Conservation (phyloP, 768 basidiomycete species). For the Rubroboletus pulcherrimus region DNA sequence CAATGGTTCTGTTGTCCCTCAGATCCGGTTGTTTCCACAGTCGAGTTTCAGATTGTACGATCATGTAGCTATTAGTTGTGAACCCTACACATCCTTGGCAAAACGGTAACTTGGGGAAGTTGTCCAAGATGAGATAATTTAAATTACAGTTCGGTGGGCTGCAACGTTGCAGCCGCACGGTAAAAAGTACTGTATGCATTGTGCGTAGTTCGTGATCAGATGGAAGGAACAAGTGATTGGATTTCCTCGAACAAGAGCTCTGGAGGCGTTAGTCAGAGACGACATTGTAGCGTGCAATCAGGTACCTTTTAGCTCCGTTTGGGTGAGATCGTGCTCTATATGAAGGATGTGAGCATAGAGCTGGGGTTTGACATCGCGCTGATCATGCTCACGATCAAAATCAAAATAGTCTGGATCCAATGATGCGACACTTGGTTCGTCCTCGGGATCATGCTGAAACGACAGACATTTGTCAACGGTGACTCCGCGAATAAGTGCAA, state of each 20-base stretch:
- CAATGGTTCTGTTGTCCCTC: slow-evolving; percentile 2
- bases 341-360: slow-evolving; percentile 7
- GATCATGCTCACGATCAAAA: slow-evolving; percentile 64
- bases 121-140: background rate
- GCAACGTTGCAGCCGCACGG: background rate
- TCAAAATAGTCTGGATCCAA: slow-evolving; percentile 86
- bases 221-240: slow-evolving; percentile 64
- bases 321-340: slow-evolving; percentile 61
- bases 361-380: background rate
- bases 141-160: background rate
- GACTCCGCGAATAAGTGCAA: background rate
- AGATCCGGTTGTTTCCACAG: background rate
- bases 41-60: slow-evolving; percentile 13
- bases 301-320: slow-evolving; percentile 65
- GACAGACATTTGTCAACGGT: slow-evolving; percentile 2
- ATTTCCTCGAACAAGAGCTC: slow-evolving; percentile 84
- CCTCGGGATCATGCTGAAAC: slow-evolving; percentile 76
- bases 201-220: slow-evolving; percentile 34
- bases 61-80: slow-evolving; percentile 20
- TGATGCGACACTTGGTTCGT: slow-evolving; percentile 80
- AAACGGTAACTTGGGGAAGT: background rate
- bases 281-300: background rate
- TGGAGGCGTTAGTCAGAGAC: slow-evolving; percentile 16
- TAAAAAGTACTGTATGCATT: background rate
- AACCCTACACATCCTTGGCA: background rate